Evolutionary conservation across 2,329 filamentous ascomycete genomes (phyloP).

Genomic region (Zalaria obscura): DNA sequence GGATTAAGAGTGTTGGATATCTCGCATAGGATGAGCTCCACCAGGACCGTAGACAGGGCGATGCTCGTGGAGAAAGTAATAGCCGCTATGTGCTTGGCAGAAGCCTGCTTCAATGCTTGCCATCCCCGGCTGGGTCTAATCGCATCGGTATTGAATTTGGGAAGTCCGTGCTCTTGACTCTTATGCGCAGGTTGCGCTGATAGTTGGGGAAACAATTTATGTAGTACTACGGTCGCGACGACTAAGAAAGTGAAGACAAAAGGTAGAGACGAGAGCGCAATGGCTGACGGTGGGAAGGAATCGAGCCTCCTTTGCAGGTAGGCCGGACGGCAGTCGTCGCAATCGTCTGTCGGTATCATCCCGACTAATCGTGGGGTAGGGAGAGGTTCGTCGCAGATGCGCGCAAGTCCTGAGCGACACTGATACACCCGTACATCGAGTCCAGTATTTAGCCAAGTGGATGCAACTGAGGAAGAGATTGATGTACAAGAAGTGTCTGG

Average conservation of each 20-base stretch:
- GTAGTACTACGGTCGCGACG: conserved; percentile 48
- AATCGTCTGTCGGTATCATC: conserved; percentile 31
- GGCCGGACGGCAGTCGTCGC: conserved; percentile 45
- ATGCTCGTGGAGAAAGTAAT: conserved; percentile 64
- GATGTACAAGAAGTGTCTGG: no score
- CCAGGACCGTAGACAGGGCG: conserved; percentile 62
- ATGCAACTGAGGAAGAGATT: no score
- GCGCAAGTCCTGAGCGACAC: no score
- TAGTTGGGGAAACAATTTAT: conserved; percentile 60
- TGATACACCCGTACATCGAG: no score
- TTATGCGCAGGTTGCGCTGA: conserved; percentile 38
- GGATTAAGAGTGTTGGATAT: conserved; percentile 63
- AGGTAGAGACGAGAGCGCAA: conserved; percentile 49
- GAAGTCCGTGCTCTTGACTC: conserved; percentile 47
- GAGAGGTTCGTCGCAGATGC: no score
- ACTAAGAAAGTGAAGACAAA: conserved; percentile 57
- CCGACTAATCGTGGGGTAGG: no score
- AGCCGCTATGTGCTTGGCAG: conserved; percentile 23
- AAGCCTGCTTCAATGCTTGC: conserved; percentile 9
- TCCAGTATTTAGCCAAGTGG: no score
- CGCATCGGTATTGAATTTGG: conserved; percentile 39
- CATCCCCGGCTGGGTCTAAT: conserved; percentile 28
- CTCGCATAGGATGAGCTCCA: conserved; percentile 70
- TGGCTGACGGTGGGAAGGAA: conserved; percentile 30
- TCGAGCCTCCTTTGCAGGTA: conserved; percentile 28